Evolutionary conservation across 2,329 filamentous ascomycete genomes (phyloP).

Genomic region (Tolypocladium endophyticum): DNA sequence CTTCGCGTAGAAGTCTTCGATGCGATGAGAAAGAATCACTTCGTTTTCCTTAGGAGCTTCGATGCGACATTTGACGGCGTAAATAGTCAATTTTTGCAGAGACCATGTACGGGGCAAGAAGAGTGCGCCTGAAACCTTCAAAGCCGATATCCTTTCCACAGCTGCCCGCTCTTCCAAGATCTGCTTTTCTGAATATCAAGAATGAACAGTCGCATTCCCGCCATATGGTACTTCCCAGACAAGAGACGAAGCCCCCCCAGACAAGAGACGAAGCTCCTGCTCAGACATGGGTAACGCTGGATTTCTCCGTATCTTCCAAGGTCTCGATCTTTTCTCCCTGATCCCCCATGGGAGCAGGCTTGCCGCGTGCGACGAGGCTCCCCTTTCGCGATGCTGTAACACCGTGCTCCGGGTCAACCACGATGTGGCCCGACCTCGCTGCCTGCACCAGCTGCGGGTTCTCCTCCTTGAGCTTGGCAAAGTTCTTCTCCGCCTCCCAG

Average conservation of each 20-base stretch:
- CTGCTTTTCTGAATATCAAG: no score
- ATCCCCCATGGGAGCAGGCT: neutral
- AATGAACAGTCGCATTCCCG: no score
- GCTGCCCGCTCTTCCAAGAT: neutral
- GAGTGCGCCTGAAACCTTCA: neutral
- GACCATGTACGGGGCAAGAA: neutral
- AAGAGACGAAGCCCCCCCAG: neutral
- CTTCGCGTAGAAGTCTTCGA: no score
- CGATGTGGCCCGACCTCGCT: slow-evolving; percentile 2
- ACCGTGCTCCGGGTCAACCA: slow-evolving; percentile 12
- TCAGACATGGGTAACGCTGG: slow-evolving; percentile 18
- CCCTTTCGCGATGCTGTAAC: slow-evolving; percentile 1
- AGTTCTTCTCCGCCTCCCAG: slow-evolving; percentile 60
- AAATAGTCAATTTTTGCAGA: neutral
- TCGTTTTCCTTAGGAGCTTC: no score
- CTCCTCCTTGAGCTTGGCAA: slow-evolving; percentile 49
- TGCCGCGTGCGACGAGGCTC: neutral
- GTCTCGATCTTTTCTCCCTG: neutral
- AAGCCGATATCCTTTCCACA: neutral
- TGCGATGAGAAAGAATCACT: no score
- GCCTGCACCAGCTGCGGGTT: slow-evolving; percentile 33
- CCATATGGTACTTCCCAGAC: neutral
- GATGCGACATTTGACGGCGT: no score
- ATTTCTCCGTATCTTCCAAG: slow-evolving; percentile 2
- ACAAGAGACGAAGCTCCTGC: neutral